Conservation (phyloP, 2,329 filamentous ascomycete genomes). For the Madurella mycetomatis region DNA sequence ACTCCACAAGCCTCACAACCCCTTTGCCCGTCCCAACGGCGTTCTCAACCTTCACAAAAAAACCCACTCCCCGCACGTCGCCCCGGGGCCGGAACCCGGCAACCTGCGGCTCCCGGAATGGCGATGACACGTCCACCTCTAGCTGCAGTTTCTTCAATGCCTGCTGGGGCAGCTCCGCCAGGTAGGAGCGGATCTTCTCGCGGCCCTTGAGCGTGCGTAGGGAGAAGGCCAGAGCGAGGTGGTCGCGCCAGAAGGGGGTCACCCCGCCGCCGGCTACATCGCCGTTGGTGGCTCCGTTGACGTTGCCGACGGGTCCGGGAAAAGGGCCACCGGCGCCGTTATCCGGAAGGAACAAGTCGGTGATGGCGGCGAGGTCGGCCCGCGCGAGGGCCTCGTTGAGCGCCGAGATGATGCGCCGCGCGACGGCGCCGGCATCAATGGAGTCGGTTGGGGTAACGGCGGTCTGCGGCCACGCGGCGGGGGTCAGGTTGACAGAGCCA, state of each 20-base stretch:
- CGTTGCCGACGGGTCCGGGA: too few relatives aligned
- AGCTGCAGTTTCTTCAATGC: background rate
- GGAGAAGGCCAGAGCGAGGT: constrained; percentile 53
- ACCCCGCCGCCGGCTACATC: background rate
- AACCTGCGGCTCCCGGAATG: constrained; percentile 37
- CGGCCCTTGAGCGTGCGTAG: constrained; percentile 49
- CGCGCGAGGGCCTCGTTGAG: constrained; percentile 37
- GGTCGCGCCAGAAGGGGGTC: constrained; percentile 53
- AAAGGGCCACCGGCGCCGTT: too few relatives aligned
- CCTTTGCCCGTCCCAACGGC: constrained; percentile 46
- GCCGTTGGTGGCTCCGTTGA: background rate
- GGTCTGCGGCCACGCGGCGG: constrained; percentile 39
- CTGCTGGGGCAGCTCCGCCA: constrained; percentile 21
- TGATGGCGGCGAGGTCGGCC: constrained; percentile 32
- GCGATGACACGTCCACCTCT: constrained; percentile 34
- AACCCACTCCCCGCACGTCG: constrained; percentile 44
- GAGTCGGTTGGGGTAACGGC: constrained; percentile 27
- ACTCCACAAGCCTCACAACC: constrained; percentile 41
- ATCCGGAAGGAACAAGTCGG: constrained; percentile 44
- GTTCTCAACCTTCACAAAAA: constrained; percentile 46
- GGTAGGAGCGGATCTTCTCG: constrained; percentile 35
- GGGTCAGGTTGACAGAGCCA: constrained; percentile 35
- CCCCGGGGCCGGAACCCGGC: constrained; percentile 40
- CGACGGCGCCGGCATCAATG: constrained; percentile 35
- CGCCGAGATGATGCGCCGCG: constrained; percentile 32